phyloP scores from a whole-genome alignment of 129 eudicot species.

The Solidago caesia region DNA sequence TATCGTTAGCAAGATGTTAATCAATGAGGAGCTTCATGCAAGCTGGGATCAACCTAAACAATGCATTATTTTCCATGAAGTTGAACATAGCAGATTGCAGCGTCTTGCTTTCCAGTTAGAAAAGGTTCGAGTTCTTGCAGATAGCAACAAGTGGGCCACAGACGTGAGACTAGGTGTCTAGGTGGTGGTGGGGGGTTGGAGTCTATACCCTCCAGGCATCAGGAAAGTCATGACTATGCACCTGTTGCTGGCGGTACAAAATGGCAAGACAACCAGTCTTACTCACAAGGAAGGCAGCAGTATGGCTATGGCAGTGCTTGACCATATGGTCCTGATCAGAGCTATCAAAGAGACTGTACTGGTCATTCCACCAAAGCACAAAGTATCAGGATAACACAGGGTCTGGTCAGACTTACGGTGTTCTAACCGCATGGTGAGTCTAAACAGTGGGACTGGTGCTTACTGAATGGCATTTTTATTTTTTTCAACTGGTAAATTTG shows the following conservation, averaged over 20 bases:
- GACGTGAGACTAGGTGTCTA: conserved; percentile 60
- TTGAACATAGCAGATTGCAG: conserved; percentile 70
- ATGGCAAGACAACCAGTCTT: conserved; percentile 66
- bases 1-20: conserved; percentile 82
- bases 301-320: conserved; percentile 48
- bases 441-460: conserved; percentile 54
- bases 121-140: conserved; percentile 71
- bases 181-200: conserved; percentile 61
- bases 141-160: conserved; percentile 67
- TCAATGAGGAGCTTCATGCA: conserved; percentile 78
- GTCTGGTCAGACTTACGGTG: conserved; percentile 32
- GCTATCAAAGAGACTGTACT: conserved; percentile 36
- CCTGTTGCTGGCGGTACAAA: conserved; percentile 49
- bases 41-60: conserved; percentile 83
- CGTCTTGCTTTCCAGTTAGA: conserved; percentile 81
- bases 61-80: conserved; percentile 83
- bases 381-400: conserved; percentile 41
- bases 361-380: conserved; percentile 42
- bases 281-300: conserved; percentile 50
- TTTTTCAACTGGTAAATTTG: background rate
- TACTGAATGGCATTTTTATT: conserved; percentile 20
- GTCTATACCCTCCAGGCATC: conserved; percentile 51
- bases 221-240: conserved; percentile 81
- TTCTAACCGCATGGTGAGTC: conserved; percentile 69
- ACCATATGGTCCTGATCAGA: conserved; percentile 40